phyloP scores from a whole-genome alignment of 495 filamentous ascomycete species.

The Neurospora hispaniola region DNA sequence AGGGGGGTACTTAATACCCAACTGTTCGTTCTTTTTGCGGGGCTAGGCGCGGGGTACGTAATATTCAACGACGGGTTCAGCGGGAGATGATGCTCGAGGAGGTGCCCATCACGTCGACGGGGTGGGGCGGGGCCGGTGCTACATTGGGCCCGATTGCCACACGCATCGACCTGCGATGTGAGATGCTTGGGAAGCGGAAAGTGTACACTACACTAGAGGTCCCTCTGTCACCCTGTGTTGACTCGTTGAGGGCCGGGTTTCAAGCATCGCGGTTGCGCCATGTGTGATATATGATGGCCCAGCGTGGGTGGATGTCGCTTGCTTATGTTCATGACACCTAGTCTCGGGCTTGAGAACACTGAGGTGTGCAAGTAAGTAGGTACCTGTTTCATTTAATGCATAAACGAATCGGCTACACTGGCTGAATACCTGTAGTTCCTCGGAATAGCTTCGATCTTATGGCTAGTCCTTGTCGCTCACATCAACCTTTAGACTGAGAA shows the following conservation, averaged over 20 bases:
- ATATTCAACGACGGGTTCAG: neutral
- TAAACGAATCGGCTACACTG: too few species aligned
- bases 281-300: neutral
- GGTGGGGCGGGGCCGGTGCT: neutral
- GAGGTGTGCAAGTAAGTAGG: too few species aligned
- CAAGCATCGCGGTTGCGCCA: neutral
- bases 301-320: neutral
- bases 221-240: neutral
- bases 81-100: neutral
- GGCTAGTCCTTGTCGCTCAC: neutral
- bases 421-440: too few species aligned
- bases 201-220: neutral
- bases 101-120: neutral
- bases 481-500: neutral
- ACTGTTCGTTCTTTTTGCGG: neutral
- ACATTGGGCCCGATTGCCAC: neutral
- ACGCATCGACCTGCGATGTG: neutral
- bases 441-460: too few species aligned
- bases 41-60: neutral
- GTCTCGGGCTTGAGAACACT: neutral
- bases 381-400: too few species aligned
- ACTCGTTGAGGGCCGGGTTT: neutral
- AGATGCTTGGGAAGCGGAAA: neutral
- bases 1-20: neutral
- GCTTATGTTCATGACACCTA: neutral